Evolutionary conservation across 805 yeast genomes (phyloP).

Genomic region (Debaryomyces hansenii): DNA sequence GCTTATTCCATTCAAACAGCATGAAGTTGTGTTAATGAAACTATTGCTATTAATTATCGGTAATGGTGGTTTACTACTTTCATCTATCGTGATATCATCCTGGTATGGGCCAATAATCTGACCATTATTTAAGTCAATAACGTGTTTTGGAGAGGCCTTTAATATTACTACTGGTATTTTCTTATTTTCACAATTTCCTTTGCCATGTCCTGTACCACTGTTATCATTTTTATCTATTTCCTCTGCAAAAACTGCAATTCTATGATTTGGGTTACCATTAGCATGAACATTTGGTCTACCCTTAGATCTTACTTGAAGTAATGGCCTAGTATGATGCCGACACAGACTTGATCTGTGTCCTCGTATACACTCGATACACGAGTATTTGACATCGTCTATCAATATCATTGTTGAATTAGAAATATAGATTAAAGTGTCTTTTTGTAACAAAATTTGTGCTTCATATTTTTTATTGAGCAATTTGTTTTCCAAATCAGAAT

Average conservation of each 20-base stretch:
- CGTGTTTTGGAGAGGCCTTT: constrained; percentile 39
- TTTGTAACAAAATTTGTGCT: not conserved
- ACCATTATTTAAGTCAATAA: constrained; percentile 37
- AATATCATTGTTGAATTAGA: constrained; percentile 55
- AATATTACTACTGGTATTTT: constrained; percentile 30
- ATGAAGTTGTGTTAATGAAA: constrained; percentile 37
- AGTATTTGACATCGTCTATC: constrained; percentile 75
- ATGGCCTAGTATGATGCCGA: constrained; percentile 73
- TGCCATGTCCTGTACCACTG: not conserved
- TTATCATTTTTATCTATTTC: constrained; percentile 17
- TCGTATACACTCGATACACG: constrained; percentile 84
- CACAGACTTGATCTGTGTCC: constrained; percentile 93
- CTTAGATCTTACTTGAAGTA: constrained; percentile 83
- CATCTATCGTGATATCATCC: constrained; percentile 12
- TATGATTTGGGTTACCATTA: constrained; percentile 47
- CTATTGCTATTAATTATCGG: constrained; percentile 29
- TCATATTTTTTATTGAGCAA: not conserved
- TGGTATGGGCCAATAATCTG: constrained; percentile 40
- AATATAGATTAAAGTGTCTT: not conserved
- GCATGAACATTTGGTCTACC: constrained; percentile 77
- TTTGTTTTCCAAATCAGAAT: not conserved
- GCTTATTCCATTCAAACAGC: constrained; percentile 21
- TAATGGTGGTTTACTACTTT: constrained; percentile 17
- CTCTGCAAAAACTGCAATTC: constrained; percentile 61
- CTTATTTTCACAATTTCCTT: constrained; percentile 6